Conservation (phyloP, 2,329 filamentous ascomycete species). For the Daldinia eschscholtzii region DNA sequence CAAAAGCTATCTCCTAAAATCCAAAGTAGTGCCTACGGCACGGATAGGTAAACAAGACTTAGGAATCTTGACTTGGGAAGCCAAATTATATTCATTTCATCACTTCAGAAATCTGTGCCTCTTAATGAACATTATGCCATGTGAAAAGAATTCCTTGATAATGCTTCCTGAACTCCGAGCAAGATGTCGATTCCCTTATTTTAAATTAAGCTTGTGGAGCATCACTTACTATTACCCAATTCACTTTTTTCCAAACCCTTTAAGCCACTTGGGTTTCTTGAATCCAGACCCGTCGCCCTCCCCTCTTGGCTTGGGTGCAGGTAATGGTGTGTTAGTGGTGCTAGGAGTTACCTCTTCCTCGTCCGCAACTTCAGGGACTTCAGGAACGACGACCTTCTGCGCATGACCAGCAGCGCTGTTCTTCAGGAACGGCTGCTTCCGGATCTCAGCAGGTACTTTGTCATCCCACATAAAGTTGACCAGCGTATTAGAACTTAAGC, state of each 20-base stretch:
- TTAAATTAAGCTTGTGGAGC: slow-evolving; percentile 17
- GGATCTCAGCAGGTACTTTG: slow-evolving; percentile 42
- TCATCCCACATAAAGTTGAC: slow-evolving; percentile 66
- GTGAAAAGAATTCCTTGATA: not conserved
- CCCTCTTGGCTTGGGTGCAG: slow-evolving; percentile 38
- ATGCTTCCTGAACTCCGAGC: slow-evolving; percentile 36
- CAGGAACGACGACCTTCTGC: slow-evolving; percentile 68
- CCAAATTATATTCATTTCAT: slow-evolving; percentile 22
- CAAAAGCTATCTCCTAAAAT: slow-evolving; percentile 3
- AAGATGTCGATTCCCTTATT: slow-evolving; percentile 27
- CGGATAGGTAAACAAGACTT: slow-evolving; percentile 31
- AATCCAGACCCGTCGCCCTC: slow-evolving; percentile 45
- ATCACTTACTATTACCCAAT: slow-evolving; percentile 13
- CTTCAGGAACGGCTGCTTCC: slow-evolving; percentile 61
- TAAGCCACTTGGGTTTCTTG: slow-evolving; percentile 78
- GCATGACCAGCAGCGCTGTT: slow-evolving; percentile 64
- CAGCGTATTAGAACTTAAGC: slow-evolving; percentile 77
- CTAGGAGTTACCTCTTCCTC: slow-evolving; percentile 35
- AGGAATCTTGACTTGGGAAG: slow-evolving; percentile 23
- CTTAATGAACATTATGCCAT: not conserved
- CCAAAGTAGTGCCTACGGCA: slow-evolving; percentile 27
- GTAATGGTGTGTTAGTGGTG: slow-evolving; percentile 7
- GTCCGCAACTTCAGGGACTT: slow-evolving; percentile 57
- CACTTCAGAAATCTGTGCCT: not conserved
- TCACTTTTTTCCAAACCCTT: slow-evolving; percentile 78